Conservation (phyloP, 2,329 filamentous ascomycete genomes). For the Sporothrix protearum region DNA sequence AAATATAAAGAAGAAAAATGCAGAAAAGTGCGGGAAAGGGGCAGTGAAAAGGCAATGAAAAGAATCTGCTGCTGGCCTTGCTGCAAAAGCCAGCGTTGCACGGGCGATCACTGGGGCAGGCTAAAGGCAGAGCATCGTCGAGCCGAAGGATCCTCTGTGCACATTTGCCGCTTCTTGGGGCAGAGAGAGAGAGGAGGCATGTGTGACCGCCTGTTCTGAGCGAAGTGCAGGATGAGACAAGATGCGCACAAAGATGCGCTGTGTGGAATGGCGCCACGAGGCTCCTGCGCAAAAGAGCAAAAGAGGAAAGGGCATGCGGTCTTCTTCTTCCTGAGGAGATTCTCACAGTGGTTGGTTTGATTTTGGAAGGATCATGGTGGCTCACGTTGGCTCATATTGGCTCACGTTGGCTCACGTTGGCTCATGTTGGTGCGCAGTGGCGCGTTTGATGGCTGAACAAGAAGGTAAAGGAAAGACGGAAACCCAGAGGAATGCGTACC, state of each 20-base stretch:
- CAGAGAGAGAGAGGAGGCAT: not conserved
- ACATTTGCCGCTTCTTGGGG: not conserved
- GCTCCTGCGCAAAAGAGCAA: not conserved
- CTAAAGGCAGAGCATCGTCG: not conserved
- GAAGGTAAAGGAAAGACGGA: not conserved
- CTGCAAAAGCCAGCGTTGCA: not conserved
- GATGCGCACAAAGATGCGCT: not conserved
- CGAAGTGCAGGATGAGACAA: not conserved
- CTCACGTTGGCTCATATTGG: too few species aligned
- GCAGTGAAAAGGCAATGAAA: not conserved
- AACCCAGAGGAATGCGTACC: not conserved
- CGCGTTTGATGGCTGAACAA: not conserved
- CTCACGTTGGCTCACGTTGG: too few species aligned
- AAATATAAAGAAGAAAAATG: not conserved
- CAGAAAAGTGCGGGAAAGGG: too few species aligned
- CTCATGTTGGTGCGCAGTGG: not conserved
- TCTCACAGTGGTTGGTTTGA: too few species aligned
- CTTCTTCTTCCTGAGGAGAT: not conserved
- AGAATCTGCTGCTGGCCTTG: slow-evolving; percentile 1
- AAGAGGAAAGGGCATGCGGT: not conserved
- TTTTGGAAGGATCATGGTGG: not conserved
- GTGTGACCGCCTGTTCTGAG: not conserved
- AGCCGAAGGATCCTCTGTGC: not conserved
- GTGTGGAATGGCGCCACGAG: not conserved
- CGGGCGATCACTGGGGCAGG: not conserved